Conservation (phyloP, 495 filamentous ascomycete genomes). For the Podospora bellae-mahoneyi region DNA sequence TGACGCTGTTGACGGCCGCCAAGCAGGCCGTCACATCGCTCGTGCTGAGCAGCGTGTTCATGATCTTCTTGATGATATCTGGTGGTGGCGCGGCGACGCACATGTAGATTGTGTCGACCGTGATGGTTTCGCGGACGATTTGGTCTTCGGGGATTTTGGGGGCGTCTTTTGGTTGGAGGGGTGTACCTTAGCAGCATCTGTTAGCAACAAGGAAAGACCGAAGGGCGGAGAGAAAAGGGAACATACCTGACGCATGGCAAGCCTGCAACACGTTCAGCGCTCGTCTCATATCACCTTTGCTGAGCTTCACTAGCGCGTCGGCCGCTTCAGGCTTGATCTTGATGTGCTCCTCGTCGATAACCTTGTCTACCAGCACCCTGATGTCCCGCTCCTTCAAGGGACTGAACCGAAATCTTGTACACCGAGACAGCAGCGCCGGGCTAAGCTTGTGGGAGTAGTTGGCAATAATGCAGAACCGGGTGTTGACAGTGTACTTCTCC, state of each 20-base stretch:
- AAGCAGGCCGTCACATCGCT: slow-evolving; percentile 84
- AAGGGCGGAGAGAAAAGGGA: background rate
- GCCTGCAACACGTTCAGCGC: slow-evolving; percentile 95
- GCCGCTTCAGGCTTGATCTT: slow-evolving; percentile 75
- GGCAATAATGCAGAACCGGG: slow-evolving; percentile 96
- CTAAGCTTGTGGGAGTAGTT: slow-evolving; percentile 99
- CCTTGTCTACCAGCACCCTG: slow-evolving; percentile 74
- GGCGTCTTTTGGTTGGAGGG: slow-evolving; percentile 61
- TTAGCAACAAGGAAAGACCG: background rate
- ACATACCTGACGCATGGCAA: slow-evolving; percentile 84
- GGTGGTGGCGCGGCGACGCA: slow-evolving; percentile 96
- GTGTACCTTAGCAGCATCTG: slow-evolving; percentile 52
- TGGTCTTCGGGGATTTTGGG: slow-evolving; percentile 57
- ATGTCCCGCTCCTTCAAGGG: slow-evolving; percentile 89
- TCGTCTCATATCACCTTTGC: slow-evolving; percentile 93
- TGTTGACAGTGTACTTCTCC: slow-evolving; percentile 99
- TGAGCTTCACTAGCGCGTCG: slow-evolving; percentile 77
- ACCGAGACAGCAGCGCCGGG: slow-evolving; percentile 86
- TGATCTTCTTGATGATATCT: slow-evolving; percentile 78
- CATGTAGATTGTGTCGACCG: slow-evolving; percentile 88
- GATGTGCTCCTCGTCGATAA: slow-evolving; percentile 83
- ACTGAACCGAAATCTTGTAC: slow-evolving; percentile 92
- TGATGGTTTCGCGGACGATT: slow-evolving; percentile 77
- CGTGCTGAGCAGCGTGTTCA: slow-evolving; percentile 74
- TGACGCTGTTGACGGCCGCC: slow-evolving; percentile 79